Base-by-base conservation (phyloP, 2,329 filamentous ascomycete species). In the Dactylellina sp. region DNA sequence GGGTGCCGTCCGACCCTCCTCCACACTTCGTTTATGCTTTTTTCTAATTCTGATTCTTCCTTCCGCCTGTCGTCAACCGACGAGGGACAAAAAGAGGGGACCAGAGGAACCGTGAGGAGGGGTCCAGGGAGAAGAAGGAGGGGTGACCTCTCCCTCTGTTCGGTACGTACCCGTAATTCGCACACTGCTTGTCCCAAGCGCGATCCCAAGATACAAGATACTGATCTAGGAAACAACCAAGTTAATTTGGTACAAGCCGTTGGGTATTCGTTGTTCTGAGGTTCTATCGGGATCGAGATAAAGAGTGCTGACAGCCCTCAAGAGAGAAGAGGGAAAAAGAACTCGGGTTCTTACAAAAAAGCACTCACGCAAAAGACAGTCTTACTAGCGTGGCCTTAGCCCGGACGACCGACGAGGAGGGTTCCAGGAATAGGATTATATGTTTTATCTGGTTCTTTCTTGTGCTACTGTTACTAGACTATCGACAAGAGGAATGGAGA, bases 21-120 rank as follows among this genome's bases (percentile, higher is more conserved):
- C 59, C 71, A 37, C 47, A 57, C 35, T 50, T 50, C 46, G 65
- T 66, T 64, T 75, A 65, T 74, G 71, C 68, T 71, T 75, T 75
- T 71, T n/a, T n/a, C n/a, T n/a, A n/a, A n/a, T n/a, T 71, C 59
- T 62, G 46, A 37, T 60, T 47, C 53, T 47, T 57, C 46, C 53
- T 71, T 55, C 71, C 70, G 64, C 71, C 37, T 59, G 65, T 28
- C 35, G 75, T 44, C 71, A 40, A 68, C 53, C 59, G 70, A 75
- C 59, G 65, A 75, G 65, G 62, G 52, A 49, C 25, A 49, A 44
- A 63, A 44, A 56, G 57, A 52, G 53, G 68, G 62, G 60, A 71
- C 60, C 46, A 65, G 50, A 62, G 50, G 42, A 47, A 74, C 55
- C 66, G 61, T 59, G 75, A 64, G 64, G 63, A 68, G 65, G 55